phyloP scores from a whole-genome alignment of 441 rosid genomes.

The Pelargonium australe region DNA sequence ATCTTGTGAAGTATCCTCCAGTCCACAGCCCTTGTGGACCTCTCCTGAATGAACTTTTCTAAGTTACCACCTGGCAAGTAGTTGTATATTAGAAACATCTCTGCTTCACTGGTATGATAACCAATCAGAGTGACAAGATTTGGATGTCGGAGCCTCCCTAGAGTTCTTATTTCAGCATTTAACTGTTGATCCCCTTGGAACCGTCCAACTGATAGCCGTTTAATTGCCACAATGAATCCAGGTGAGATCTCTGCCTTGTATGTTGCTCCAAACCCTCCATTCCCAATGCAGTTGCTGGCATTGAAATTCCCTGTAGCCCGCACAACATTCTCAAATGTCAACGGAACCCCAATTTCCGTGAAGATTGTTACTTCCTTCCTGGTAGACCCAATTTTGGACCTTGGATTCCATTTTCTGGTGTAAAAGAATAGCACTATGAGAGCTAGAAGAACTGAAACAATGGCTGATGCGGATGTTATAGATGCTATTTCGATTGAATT shows the following conservation, averaged over 20 bases:
- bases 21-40: slow-evolving; percentile 47
- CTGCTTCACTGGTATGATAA: slow-evolving; percentile 79
- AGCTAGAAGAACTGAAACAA: slow-evolving; percentile 62
- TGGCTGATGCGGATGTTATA: slow-evolving; percentile 66
- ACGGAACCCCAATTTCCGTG: slow-evolving; percentile 44
- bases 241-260: slow-evolving; percentile 69
- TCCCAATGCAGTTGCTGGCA: slow-evolving; percentile 73
- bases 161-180: slow-evolving; percentile 72
- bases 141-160: slow-evolving; percentile 61
- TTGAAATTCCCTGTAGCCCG: slow-evolving; percentile 72
- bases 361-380: slow-evolving; percentile 62
- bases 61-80: slow-evolving; percentile 82
- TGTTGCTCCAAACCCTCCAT: slow-evolving; percentile 82
- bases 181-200: slow-evolving; percentile 76
- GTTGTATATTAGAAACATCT: slow-evolving; percentile 87
- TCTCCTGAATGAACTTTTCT: slow-evolving; percentile 71
- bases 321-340: slow-evolving; percentile 66
- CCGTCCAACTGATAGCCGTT: slow-evolving; percentile 78
- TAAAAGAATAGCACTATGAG: slow-evolving; percentile 53
- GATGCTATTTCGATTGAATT: slow-evolving; percentile 76
- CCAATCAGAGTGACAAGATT: slow-evolving; percentile 76
- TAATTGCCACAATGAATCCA: slow-evolving; percentile 57
- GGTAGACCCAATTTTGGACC: slow-evolving; percentile 41
- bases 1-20: slow-evolving; percentile 77
- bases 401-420: slow-evolving; percentile 51